Evolutionary conservation across 805 yeast genomes (phyloP).

Genomic region (Yarrowia bubula): DNA sequence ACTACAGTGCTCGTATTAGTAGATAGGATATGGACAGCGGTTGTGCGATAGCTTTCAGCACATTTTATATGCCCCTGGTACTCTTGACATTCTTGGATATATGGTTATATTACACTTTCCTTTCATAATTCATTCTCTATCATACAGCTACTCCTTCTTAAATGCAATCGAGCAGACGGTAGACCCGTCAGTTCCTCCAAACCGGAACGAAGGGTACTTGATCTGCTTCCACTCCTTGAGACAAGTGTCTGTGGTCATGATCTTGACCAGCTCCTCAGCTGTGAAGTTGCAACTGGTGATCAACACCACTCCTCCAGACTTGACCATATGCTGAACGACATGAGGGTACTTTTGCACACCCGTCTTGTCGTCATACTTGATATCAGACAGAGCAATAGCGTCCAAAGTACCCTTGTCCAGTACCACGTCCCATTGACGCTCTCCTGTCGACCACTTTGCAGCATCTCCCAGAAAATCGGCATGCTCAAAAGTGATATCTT

Average conservation of each 20-base stretch:
- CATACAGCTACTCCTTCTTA: constrained; percentile 31
- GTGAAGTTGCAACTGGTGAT: constrained; percentile 96
- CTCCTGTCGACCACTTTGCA: constrained; percentile 39
- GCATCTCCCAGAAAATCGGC: constrained; percentile 62
- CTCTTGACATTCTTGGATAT: too few relatives aligned
- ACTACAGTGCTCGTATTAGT: too few relatives aligned
- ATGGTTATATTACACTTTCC: too few relatives aligned
- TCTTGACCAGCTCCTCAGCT: constrained; percentile 61
- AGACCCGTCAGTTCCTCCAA: constrained; percentile 87
- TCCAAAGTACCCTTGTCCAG: constrained; percentile 95
- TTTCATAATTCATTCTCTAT: background rate
- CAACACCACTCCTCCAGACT: constrained; percentile 53
- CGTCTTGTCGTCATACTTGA: constrained; percentile 45
- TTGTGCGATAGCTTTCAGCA: too few relatives aligned
- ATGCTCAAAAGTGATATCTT: constrained; percentile 52
- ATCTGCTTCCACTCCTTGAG: constrained; percentile 64
- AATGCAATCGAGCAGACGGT: constrained; percentile 88
- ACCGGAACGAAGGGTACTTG: constrained; percentile 76
- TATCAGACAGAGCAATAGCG: constrained; percentile 85
- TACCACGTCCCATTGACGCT: constrained; percentile 62
- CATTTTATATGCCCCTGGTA: too few relatives aligned
- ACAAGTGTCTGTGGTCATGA: constrained; percentile 48
- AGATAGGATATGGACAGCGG: too few relatives aligned
- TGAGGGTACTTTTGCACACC: constrained; percentile 48
- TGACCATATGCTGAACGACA: constrained; percentile 57